Conservation (phyloP, 2,329 filamentous ascomycete species). For the Phyllosticta ampelicida region DNA sequence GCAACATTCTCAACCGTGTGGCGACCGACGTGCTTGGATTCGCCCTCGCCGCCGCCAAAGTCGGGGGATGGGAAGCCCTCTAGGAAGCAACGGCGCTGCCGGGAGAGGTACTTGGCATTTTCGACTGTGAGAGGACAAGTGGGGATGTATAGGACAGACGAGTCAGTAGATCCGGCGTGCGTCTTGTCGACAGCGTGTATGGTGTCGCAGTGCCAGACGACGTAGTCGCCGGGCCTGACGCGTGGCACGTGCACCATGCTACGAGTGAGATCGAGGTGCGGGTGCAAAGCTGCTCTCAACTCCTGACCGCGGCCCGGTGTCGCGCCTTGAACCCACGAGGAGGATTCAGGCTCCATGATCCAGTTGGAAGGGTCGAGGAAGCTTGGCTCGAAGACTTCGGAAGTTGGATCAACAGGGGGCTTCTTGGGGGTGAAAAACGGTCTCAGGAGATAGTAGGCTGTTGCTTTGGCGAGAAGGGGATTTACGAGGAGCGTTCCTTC, state of each 20-base stretch:
- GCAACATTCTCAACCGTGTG: conserved; percentile 29
- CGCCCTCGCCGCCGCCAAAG: conserved; percentile 51
- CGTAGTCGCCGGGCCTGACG: conserved; percentile 63
- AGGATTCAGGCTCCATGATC: conserved; percentile 43
- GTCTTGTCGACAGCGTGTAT: conserved; percentile 77
- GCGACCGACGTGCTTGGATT: conserved; percentile 39
- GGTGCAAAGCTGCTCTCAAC: conserved; percentile 52
- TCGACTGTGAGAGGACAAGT: conserved; percentile 67
- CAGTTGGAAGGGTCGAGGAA: conserved; percentile 50
- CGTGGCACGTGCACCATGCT: conserved; percentile 63
- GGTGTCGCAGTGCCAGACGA: conserved; percentile 68
- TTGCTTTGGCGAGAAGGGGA: conserved; percentile 63
- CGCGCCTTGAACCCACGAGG: conserved; percentile 58
- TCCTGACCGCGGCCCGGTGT: conserved; percentile 59
- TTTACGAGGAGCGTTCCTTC: conserved; percentile 78
- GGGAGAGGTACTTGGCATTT: conserved; percentile 60
- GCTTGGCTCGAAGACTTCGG: conserved; percentile 25
- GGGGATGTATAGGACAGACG: conserved; percentile 81
- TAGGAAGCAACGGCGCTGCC: conserved; percentile 62
- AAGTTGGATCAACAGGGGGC: conserved; percentile 26
- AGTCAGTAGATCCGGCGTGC: conserved; percentile 61
- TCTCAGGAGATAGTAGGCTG: conserved; percentile 68
- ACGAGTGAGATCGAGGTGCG: conserved; percentile 54
- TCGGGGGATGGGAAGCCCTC: conserved; percentile 43
- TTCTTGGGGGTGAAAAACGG: conserved; percentile 62